A percentile compares a stretch with the other conserved stretches of the same genome.
Conservation (phyloP, 2,329 filamentous ascomycete genomes). For the Colletotrichum sp. region DNA sequence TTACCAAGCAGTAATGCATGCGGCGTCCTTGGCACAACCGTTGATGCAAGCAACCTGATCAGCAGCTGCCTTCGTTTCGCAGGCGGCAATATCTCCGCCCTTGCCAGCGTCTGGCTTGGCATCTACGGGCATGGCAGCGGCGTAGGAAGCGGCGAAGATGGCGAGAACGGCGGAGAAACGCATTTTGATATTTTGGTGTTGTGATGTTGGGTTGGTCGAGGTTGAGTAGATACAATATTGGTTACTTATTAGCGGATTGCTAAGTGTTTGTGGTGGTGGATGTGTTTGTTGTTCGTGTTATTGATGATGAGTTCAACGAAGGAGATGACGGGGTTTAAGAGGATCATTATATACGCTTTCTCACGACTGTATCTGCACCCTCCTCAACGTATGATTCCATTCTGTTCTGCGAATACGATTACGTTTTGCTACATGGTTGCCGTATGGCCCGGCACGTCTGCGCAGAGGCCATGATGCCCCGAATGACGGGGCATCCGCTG, state of each 20-base stretch:
- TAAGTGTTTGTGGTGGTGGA: fast-evolving
- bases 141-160: neutral
- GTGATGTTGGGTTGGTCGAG: neutral
- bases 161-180: constrained; percentile 28
- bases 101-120: neutral
- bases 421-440: neutral
- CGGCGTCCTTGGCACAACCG: neutral
- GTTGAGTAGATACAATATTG: fast-evolving
- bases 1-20: neutral
- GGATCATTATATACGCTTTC: neutral
- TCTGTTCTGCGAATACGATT: constrained; percentile 1
- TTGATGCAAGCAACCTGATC: neutral
- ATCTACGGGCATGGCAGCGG: neutral
- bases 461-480: neutral
- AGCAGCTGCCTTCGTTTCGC: neutral
- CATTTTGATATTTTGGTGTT: constrained; percentile 27
- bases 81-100: neutral
- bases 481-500: neutral
- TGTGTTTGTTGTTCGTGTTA: neutral
- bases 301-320: fast-evolving
- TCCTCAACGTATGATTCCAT: neutral
- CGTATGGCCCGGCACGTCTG: neutral
- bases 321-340: neutral
- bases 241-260: fast-evolving
- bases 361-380: neutral